These are phyloP conservation scores for Casaregolazyma suthepensis DNA, from an alignment of 1,139 yeast genomes.

Conservation along the genomic window DNA sequence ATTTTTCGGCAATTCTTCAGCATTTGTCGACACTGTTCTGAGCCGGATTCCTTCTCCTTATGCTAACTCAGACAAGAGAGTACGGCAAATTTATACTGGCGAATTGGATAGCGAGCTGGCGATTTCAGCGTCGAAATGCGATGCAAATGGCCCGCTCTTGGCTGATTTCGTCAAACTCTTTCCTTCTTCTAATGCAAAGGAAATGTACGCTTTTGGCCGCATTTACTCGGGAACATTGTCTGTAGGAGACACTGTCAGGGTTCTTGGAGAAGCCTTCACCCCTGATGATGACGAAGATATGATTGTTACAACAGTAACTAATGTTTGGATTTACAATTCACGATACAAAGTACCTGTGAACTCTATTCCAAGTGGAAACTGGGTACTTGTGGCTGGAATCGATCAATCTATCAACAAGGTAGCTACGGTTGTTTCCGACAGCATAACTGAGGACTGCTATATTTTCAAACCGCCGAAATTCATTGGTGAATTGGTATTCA, in stretches of 20 bases:
- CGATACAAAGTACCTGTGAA: conserved; percentile 57
- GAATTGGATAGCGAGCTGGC: conserved; percentile 24
- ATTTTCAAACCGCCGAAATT: conserved; percentile 42
- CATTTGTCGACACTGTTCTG: conserved; percentile 49
- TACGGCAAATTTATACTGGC: conserved; percentile 26
- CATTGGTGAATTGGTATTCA: conserved; percentile 56
- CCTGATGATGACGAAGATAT: conserved; percentile 51
- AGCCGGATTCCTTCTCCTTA: conserved; percentile 40
- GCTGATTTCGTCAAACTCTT: conserved; percentile 61
- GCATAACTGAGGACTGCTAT: conserved; percentile 22
- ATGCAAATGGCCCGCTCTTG: conserved; percentile 40
- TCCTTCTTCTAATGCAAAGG: conserved; percentile 43
- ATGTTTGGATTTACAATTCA: conserved; percentile 61
- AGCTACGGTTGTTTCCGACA: conserved; percentile 43
- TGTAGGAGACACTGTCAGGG: conserved; percentile 43
- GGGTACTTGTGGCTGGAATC: conserved; percentile 63
- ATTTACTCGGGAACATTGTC: conserved; percentile 55
- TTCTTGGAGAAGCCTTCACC: conserved; percentile 53
- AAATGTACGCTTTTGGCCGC: conserved; percentile 52
- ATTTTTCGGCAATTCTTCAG: conserved; percentile 50
- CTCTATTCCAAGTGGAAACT: conserved; percentile 54
- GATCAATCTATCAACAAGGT: conserved; percentile 50
- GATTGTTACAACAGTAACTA: conserved; percentile 37
- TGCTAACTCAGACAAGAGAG: conserved; percentile 27
- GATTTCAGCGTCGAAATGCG: conserved; percentile 26